Evolutionary conservation across 176 grass and related monocot genomes (phyloP).

Genomic region (Triticum urartu): DNA sequence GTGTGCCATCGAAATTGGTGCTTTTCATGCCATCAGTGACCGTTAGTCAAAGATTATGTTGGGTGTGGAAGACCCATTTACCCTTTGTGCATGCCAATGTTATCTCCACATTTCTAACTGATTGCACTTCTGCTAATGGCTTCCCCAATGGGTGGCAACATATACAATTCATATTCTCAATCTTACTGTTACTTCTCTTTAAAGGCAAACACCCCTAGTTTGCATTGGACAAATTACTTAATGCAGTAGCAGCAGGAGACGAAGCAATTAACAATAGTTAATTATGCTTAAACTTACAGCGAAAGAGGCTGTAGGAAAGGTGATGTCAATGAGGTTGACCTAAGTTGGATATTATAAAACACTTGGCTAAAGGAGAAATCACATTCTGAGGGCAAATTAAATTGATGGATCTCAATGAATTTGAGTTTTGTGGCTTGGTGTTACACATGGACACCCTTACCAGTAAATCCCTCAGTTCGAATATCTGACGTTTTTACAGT

Average conservation of each 20-base stretch:
- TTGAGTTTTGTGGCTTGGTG: slow-evolving; percentile 3
- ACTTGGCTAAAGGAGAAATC: background rate
- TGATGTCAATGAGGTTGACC: background rate
- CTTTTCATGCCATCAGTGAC: background rate
- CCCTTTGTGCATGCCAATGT: background rate
- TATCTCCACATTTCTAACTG: background rate
- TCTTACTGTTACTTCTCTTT: background rate
- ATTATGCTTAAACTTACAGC: background rate
- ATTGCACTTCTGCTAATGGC: background rate
- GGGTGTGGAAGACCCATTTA: background rate
- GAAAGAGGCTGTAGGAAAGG: background rate
- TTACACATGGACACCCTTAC: background rate
- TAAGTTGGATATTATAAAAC: background rate
- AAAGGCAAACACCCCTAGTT: background rate
- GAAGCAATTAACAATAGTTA: background rate
- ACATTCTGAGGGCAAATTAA: background rate
- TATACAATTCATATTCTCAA: background rate
- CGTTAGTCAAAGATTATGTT: background rate
- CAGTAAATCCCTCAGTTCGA: background rate
- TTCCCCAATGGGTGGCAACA: background rate
- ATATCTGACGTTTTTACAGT: background rate
- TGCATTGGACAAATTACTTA: background rate
- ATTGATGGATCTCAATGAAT: background rate
- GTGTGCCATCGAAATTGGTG: background rate
- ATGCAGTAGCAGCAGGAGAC: background rate